phyloP scores from a whole-genome alignment of 148 eudicot genomes.

The Simmondsia chinensis region DNA sequence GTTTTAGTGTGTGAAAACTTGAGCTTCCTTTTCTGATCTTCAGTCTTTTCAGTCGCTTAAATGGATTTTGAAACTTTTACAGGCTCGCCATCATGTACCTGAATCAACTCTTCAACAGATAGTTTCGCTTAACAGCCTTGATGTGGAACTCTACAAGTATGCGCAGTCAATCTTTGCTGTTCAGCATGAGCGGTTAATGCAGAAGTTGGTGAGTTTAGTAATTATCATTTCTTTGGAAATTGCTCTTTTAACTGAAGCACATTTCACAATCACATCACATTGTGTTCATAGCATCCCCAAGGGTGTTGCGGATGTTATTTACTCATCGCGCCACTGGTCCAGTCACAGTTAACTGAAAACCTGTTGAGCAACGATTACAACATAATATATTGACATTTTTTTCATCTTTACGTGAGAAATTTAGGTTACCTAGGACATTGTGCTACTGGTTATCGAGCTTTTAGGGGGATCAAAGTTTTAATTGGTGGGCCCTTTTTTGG shows the following conservation, averaged over 20 bases:
- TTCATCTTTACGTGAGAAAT: too few relatives aligned
- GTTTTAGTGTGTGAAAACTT: not conserved
- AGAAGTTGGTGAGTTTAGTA: conserved; percentile 30
- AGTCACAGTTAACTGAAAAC: too few relatives aligned
- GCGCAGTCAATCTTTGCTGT: conserved; percentile 50
- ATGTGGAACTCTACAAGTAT: conserved; percentile 72
- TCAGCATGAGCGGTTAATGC: conserved; percentile 39
- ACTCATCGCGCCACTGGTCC: too few relatives aligned
- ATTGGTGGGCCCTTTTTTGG: too few relatives aligned
- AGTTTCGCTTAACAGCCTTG: conserved; percentile 61
- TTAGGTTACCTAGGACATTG: too few relatives aligned
- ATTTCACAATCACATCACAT: not conserved
- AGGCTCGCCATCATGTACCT: conserved; percentile 68
- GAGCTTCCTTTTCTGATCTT: not conserved
- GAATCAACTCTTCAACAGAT: conserved; percentile 57
- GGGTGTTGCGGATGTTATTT: too few relatives aligned
- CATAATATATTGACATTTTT: too few relatives aligned
- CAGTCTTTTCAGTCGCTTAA: not conserved
- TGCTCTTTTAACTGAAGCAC: not conserved
- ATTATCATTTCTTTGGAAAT: not conserved
- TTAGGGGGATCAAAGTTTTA: too few relatives aligned
- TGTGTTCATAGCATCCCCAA: not conserved
- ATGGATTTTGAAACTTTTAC: conserved; percentile 9
- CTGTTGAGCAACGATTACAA: too few relatives aligned
- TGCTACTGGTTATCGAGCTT: too few relatives aligned